These are phyloP conservation scores for Alternaria longipes DNA, from an alignment of 2,329 filamentous ascomycete species.

Conservation along the genomic window DNA sequence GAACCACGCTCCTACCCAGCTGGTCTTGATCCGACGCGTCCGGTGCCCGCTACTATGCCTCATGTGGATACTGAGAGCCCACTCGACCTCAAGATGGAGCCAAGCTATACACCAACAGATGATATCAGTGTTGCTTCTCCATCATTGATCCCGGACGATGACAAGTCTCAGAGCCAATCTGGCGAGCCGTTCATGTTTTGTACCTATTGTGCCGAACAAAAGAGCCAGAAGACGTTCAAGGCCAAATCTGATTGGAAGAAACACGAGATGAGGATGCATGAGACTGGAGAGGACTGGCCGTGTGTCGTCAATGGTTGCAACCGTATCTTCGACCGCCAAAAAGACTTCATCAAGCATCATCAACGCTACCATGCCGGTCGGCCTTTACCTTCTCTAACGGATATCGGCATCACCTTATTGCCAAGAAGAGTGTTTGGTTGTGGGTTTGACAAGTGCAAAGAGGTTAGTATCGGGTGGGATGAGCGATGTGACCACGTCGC, in stretches of 20 bases:
- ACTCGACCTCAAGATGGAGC: conserved; percentile 42
- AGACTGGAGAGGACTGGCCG: conserved; percentile 52
- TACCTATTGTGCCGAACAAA: conserved; percentile 50
- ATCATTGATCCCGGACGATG: conserved; percentile 27
- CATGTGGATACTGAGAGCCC: conserved; percentile 46
- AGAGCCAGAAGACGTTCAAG: conserved; percentile 49
- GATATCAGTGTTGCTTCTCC: conserved; percentile 44
- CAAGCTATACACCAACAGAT: conserved; percentile 44
- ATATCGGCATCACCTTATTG: conserved; percentile 46
- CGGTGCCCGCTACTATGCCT: conserved; percentile 41
- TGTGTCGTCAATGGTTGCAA: conserved; percentile 48
- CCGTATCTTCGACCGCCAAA: conserved; percentile 49
- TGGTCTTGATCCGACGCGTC: conserved; percentile 46
- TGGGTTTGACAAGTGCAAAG: conserved; percentile 52
- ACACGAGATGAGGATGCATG: conserved; percentile 52
- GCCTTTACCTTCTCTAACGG: conserved; percentile 46
- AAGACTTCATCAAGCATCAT: conserved; percentile 51
- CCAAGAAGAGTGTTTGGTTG: conserved; percentile 50
- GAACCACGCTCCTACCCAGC: conserved; percentile 48
- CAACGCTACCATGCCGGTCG: conserved; percentile 49
- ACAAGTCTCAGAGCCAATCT: conserved; percentile 34
- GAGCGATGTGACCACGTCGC: conserved; percentile 52
- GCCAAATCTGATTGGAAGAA: conserved; percentile 54
- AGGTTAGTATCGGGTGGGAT: conserved; percentile 52
- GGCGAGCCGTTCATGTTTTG: conserved; percentile 51